phyloP scores from a whole-genome alignment of 1,284 basidiomycete species.

The Mycena citricolor region DNA sequence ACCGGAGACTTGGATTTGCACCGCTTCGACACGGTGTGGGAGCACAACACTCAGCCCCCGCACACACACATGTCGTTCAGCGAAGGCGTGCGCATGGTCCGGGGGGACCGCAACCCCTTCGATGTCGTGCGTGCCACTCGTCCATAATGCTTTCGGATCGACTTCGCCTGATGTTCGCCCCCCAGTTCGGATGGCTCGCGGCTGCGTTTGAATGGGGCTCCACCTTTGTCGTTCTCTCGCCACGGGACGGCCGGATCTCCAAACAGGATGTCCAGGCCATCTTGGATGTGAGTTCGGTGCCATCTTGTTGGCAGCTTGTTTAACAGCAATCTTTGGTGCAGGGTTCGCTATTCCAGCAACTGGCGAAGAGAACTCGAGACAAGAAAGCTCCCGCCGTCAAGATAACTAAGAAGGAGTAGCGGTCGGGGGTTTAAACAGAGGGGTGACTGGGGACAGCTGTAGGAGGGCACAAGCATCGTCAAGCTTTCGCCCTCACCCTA shows the following conservation, averaged over 20 bases:
- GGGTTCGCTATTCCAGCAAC: slow-evolving; percentile 12
- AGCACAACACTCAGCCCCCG: slow-evolving; percentile 38
- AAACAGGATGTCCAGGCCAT: slow-evolving; percentile 51
- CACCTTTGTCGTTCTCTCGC: slow-evolving; percentile 50
- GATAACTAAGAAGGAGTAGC: too few relatives aligned
- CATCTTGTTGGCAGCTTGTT: not conserved
- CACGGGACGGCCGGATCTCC: slow-evolving; percentile 43
- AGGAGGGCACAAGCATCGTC: too few relatives aligned
- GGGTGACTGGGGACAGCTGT: too few relatives aligned
- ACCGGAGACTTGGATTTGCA: slow-evolving; percentile 37
- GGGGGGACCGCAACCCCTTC: slow-evolving; percentile 36
- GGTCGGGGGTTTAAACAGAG: too few relatives aligned
- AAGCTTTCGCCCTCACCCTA: too few relatives aligned
- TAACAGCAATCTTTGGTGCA: not conserved
- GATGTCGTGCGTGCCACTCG: slow-evolving; percentile 33
- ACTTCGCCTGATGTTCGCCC: not conserved
- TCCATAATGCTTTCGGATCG: not conserved
- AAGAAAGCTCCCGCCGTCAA: too few relatives aligned
- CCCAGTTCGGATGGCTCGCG: slow-evolving; percentile 40
- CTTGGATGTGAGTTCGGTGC: slow-evolving; percentile 37
- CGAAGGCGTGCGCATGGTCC: slow-evolving; percentile 38
- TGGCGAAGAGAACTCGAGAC: too few relatives aligned
- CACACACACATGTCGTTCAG: slow-evolving; percentile 37
- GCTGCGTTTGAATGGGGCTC: slow-evolving; percentile 43
- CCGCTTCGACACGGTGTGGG: slow-evolving; percentile 38